Base-by-base conservation (phyloP, 441 rosid species). In the Sinapis alba region DNA sequence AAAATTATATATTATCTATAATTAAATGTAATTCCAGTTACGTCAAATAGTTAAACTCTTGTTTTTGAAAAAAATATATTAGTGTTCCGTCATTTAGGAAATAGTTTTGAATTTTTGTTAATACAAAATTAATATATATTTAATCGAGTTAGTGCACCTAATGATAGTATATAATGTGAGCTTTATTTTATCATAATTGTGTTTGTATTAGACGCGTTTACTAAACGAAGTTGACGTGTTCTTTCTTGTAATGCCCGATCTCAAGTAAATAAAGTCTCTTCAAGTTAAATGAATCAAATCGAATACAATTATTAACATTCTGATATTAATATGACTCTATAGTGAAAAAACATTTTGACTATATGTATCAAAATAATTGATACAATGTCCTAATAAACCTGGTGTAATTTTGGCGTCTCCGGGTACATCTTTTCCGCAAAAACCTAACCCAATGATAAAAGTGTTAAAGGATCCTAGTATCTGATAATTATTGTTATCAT, bases 81-180 rank as follows among this genome's bases (percentile, higher is more conserved):
- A n/a, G 6, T 11, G 26, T 59, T 70, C 3, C 30, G 20, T 16
- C 38, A 20, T 7, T 54, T 54, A 24, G 32, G 7, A 21, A 56
- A 56, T 27, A 56, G 61, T 23, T 56, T 56, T 8, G 16, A 23
- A 56, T 11, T 56, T 54, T 11, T 54, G 6, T 21, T 20, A 18
- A 54, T 54, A 2, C 60, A 21, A 10, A 20, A 53, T 4, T 11
- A 38, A 5, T 45, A 9, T 62, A 10, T 20, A 47, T 71, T 32
- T 32, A 24, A 36, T 64, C 58, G 30, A 41, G 72, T 73, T 43
- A 43, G 66, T 65, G 72, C 59, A 73, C 71, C 78, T 43, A 65
- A 74, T 65, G 71, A 45, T 58, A 38, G 18, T 72, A 51, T 71
- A 56, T 20, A 45, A 28, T 45, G 21, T 28, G 45, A 45, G 20